Base-by-base conservation (phyloP, 768 basidiomycete genomes). In the Kwoniella sp. region DNA sequence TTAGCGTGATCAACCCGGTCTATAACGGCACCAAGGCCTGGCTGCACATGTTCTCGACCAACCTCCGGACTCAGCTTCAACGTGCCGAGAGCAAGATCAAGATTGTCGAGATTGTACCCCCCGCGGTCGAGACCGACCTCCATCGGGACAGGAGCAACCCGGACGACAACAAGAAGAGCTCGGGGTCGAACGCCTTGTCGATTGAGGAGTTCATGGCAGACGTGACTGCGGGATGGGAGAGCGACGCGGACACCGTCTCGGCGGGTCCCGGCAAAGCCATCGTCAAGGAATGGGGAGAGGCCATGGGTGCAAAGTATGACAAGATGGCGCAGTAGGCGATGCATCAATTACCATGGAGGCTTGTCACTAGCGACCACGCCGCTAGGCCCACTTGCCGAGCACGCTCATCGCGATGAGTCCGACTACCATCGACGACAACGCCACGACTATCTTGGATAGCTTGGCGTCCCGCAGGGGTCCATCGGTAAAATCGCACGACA, bases 401-500 rank as follows among this genome's bases (percentile, higher is more conserved):
- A 70, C 65, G 39, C 60, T 62, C 68, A 70, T 70, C 17, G 47
- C 62, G 40, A 70, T 59, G 48, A 70, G 51, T 7, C 68, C 68
- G 1, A 51, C 46, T 1, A 65, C 34, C 38, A 67, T 32, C 6
- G 68, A 53, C 3, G 38, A 49, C 1, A 67, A n/a, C 5, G 68
- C 68, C n/a, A 50, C 53, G 19, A 56, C 31, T 14, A 70, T 57
- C 43, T 61, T 58, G 50, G 25, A 43, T 15, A 33, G 15, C 27
- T 34, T 43, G 14, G 65, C 65, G 22, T 57, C 43, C 40, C 57
- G 46, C 14, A 69, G 47, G 1, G 64, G 58, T 10, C 67, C 67
- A 23, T 56, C 47, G n/a, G 56, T 59, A 40, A 65, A 69, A 45
- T 69, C 67, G n/a, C 26, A 47, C 20, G 53, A 50, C 15, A 69